Conservation (phyloP, 2,329 filamentous ascomycete species). For the Alternaria sp. region DNA sequence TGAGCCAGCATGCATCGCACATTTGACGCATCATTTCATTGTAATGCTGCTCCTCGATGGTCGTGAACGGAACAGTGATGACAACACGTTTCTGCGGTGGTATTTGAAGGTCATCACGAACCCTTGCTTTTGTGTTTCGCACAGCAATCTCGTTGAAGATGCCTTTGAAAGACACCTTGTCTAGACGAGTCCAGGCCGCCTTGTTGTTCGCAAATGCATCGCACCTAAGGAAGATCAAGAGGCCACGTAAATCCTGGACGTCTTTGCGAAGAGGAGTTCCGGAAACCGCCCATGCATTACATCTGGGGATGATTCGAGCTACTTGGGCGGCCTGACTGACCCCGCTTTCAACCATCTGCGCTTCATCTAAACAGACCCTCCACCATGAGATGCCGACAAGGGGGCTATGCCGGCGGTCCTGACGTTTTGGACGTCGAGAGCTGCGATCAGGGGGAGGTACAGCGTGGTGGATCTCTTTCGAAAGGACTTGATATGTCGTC, state of each 20-base stretch:
- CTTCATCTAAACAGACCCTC: constrained; percentile 77
- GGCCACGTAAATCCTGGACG: constrained; percentile 78
- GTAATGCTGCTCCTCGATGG: constrained; percentile 92
- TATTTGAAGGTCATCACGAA: constrained; percentile 79
- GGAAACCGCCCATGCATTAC: constrained; percentile 91
- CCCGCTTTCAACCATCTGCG: constrained; percentile 93
- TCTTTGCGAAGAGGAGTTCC: constrained; percentile 88
- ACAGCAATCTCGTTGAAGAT: constrained; percentile 78
- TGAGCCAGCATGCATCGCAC: constrained; percentile 73
- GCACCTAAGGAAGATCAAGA: constrained; percentile 81
- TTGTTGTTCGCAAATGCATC: constrained; percentile 75
- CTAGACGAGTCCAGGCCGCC: constrained; percentile 73
- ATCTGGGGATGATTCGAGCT: constrained; percentile 78
- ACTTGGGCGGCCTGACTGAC: constrained; percentile 83
- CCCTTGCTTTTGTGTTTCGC: constrained; percentile 83
- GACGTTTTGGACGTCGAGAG: constrained; percentile 69
- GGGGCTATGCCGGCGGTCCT: constrained; percentile 74
- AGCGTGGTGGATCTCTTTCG: constrained; percentile 81
- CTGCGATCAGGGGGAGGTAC: constrained; percentile 73
- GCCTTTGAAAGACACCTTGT: constrained; percentile 70
- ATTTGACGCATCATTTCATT: constrained; percentile 77
- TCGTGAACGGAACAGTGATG: constrained; percentile 88
- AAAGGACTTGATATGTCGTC: constrained; percentile 74
- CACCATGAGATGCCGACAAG: constrained; percentile 86
- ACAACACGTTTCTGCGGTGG: constrained; percentile 86